Conservation (phyloP, 2,329 filamentous ascomycete genomes). For the Juglanconis sp. region DNA sequence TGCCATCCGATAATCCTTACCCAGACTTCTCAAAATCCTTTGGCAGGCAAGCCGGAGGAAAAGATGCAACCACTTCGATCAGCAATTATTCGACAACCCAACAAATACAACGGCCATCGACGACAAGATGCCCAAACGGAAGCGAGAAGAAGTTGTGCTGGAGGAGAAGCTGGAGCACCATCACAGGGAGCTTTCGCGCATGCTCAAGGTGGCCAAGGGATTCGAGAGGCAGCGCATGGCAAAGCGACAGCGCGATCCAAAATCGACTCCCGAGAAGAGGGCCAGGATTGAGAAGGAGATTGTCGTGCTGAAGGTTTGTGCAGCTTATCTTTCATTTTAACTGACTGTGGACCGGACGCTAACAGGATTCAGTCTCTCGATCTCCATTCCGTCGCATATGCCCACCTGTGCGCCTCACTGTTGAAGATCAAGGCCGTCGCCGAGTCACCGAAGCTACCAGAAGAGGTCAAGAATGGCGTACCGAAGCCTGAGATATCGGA, state of each 20-base stretch:
- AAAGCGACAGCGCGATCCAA: conserved; percentile 51
- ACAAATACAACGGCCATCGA: not conserved
- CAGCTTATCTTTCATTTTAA: too few species aligned
- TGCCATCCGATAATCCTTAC: not conserved
- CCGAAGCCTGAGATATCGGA: conserved; percentile 50
- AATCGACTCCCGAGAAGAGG: conserved; percentile 45
- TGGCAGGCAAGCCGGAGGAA: not conserved
- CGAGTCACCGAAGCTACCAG: conserved; percentile 47
- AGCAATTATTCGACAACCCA: not conserved
- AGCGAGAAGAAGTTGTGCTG: conserved; percentile 42
- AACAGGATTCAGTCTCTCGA: conserved; percentile 44
- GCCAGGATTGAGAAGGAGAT: conserved; percentile 61
- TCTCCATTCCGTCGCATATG: conserved; percentile 53
- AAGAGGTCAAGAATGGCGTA: conserved; percentile 42
- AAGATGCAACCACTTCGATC: not conserved
- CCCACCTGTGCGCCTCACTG: conserved; percentile 53
- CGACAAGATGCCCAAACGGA: conserved; percentile 54
- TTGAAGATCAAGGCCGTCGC: conserved; percentile 52
- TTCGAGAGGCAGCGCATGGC: conserved; percentile 76
- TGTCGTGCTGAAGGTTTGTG: conserved; percentile 49
- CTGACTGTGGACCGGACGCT: too few species aligned
- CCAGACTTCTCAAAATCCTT: not conserved
- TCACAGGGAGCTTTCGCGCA: conserved; percentile 60
- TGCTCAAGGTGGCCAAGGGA: conserved; percentile 69
- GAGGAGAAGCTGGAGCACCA: conserved; percentile 33